Evolutionary conservation across 2,329 filamentous ascomycete genomes (phyloP).

Genomic region (Grosmannia huntii): DNA sequence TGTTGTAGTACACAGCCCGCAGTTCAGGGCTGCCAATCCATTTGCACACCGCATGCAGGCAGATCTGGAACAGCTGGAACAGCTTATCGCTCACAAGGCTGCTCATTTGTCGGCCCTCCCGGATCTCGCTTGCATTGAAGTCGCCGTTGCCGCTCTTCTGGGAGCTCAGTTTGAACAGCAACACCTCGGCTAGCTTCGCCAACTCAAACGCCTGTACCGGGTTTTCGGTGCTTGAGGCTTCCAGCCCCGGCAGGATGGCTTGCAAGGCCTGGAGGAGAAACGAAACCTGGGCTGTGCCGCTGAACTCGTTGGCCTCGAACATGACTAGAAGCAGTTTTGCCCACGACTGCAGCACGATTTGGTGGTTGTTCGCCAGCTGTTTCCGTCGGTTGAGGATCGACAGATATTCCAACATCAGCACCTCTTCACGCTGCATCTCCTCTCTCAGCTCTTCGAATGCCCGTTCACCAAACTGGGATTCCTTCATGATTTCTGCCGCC

Average conservation of each 20-base stretch:
- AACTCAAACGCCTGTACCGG: conserved; percentile 61
- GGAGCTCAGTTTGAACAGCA: conserved; percentile 61
- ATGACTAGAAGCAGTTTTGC: conserved; percentile 73
- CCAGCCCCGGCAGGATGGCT: conserved; percentile 75
- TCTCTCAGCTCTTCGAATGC: conserved; percentile 27
- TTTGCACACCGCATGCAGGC: conserved; percentile 64
- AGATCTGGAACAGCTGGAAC: conserved; percentile 82
- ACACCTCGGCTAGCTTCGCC: conserved; percentile 58
- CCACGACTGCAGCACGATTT: conserved; percentile 69
- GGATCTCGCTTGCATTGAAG: conserved; percentile 21
- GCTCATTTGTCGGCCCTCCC: conserved; percentile 34
- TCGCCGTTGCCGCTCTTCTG: conserved; percentile 17
- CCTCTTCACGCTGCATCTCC: conserved; percentile 44
- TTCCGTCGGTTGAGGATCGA: conserved; percentile 50
- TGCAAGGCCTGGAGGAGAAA: conserved; percentile 82
- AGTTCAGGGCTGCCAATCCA: conserved; percentile 58
- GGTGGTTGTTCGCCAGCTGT: conserved; percentile 42
- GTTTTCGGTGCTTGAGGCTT: conserved; percentile 58
- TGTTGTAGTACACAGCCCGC: conserved; percentile 79
- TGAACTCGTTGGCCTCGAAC: conserved; percentile 70
- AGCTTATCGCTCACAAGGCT: conserved; percentile 80
- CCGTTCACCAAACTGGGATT: background rate
- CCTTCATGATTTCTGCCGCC: conserved; percentile 44
- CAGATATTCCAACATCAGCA: conserved; percentile 47
- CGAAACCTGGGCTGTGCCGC: conserved; percentile 54